Evolutionary conservation across 305 asterid species (phyloP).

Genomic region (Solanum hybrid): DNA sequence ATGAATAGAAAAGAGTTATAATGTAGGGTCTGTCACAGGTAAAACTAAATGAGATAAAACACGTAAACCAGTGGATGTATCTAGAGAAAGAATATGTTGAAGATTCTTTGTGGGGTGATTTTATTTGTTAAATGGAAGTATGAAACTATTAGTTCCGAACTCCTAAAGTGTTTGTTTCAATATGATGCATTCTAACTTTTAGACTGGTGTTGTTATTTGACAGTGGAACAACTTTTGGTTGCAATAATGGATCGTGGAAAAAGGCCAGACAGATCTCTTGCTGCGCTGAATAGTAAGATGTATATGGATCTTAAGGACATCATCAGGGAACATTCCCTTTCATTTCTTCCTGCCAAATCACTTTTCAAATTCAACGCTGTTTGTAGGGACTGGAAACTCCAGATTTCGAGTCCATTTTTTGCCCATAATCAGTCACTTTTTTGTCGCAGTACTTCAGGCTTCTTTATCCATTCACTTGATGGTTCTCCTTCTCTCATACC

Average conservation of each 20-base stretch:
- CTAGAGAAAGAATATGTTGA: not conserved
- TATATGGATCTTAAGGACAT: conserved; percentile 42
- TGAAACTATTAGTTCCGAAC: not conserved
- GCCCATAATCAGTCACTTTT: conserved; percentile 41
- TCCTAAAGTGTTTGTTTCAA: not conserved
- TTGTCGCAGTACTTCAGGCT: conserved; percentile 19
- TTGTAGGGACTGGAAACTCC: conserved; percentile 48
- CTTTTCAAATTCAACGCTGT: conserved; percentile 34
- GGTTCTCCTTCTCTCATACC: conserved; percentile 24
- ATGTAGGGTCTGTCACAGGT: not conserved
- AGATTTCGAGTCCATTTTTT: conserved; percentile 40
- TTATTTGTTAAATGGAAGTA: not conserved
- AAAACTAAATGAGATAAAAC: not conserved
- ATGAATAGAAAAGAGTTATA: not conserved
- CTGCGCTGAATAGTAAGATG: conserved; percentile 20
- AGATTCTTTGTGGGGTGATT: not conserved
- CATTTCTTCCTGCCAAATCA: conserved; percentile 48
- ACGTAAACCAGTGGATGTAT: not conserved
- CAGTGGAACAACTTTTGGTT: not conserved
- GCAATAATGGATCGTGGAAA: conserved; percentile 41
- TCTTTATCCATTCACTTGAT: conserved; percentile 29
- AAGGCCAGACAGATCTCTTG: conserved; percentile 15
- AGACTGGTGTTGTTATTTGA: not conserved
- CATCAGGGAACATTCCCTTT: conserved; percentile 37
- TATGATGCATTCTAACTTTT: not conserved